Evolutionary conservation across 2,329 filamentous ascomycete genomes (phyloP), one percentile per base, ranked within the genome.

Genomic region (Cytospora schulzeri): DNA sequence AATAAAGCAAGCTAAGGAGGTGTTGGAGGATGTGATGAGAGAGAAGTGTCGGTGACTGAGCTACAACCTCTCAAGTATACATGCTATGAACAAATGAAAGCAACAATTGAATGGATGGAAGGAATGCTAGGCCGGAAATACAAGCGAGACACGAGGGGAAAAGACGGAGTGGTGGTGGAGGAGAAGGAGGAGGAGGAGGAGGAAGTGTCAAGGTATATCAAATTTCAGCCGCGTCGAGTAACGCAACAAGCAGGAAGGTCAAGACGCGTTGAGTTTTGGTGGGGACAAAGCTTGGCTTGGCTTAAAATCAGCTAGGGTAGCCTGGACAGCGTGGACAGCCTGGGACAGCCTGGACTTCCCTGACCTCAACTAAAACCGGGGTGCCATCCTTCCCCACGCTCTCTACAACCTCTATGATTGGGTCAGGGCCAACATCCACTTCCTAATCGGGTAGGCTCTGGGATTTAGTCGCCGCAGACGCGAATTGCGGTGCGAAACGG

Each of bases 151-250:
- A 48, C 53, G 31, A 52, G 24, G 38, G 35, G 35, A 26, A 54
- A 57, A 57, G 35, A 55, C 11, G 41, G 52, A 53, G 24, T 24
- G 38, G 63, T 62, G 41, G 45, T 50, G 50, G 59, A 26, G 19
- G 55, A 28, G 51, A 38, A 48, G 41, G 60, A 52, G 38, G 56
- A 60, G 56, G 53, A 66, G 61, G 52, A 61, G 51, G 19, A 48
- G 45, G n/a, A 48, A 8, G n/a, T 48, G 45, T 48, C 4, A 22
- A n/a, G 45, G 45, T 48, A 64, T 61, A 58, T 64, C 61, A 62
- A 62, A 64, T 53, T 56, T 64, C 50, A 66, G 58, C 61, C 61
- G 57, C 61, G 61, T 64, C 64, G 61, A 60, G 56, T 28, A 50
- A 58, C 60, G 60, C 60, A 56, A 35, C 33, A 35, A 35, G 60